These are phyloP conservation scores for Ganoderma sinense DNA, from an alignment of 1,284 basidiomycete species.

Conservation along the genomic window DNA sequence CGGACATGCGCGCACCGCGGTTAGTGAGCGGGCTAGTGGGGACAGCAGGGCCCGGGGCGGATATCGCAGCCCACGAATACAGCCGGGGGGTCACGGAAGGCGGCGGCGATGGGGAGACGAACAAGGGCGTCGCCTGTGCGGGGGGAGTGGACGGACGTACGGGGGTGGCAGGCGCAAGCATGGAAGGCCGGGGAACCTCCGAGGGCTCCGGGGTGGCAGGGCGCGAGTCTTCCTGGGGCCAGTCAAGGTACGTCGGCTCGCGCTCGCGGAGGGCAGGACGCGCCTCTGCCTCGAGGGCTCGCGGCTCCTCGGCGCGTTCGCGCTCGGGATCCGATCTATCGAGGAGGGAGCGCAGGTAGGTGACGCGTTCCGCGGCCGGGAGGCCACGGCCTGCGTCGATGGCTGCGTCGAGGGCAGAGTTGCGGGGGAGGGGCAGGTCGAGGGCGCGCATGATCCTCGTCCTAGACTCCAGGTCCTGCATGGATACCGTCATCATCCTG, in stretches of 20 bases:
- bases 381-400: constrained; percentile 24
- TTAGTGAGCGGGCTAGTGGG: constrained; percentile 38
- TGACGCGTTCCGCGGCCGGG: constrained; percentile 17
- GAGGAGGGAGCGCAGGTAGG: constrained; percentile 23
- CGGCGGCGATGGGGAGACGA: constrained; percentile 33
- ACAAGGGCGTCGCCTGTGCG: constrained; percentile 20
- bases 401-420: constrained; percentile 20
- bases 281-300: background rate
- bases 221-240: constrained; percentile 21
- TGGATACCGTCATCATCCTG: background rate
- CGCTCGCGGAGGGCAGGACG: constrained; percentile 22
- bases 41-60: constrained; percentile 16
- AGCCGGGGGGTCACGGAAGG: constrained; percentile 38
- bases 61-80: constrained; percentile 32
- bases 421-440: constrained; percentile 32
- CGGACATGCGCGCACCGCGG: constrained; percentile 39
- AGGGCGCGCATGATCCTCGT: constrained; percentile 32
- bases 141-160: constrained; percentile 31
- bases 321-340: constrained; percentile 16
- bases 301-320: constrained; percentile 14
- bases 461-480: constrained; percentile 10
- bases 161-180: constrained; percentile 14
- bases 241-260: constrained; percentile 22
- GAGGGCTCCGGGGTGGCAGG: constrained; percentile 20
- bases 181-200: background rate